Conservation (phyloP, 495 filamentous ascomycete species). For the Aspergillus saccharolyticus region DNA sequence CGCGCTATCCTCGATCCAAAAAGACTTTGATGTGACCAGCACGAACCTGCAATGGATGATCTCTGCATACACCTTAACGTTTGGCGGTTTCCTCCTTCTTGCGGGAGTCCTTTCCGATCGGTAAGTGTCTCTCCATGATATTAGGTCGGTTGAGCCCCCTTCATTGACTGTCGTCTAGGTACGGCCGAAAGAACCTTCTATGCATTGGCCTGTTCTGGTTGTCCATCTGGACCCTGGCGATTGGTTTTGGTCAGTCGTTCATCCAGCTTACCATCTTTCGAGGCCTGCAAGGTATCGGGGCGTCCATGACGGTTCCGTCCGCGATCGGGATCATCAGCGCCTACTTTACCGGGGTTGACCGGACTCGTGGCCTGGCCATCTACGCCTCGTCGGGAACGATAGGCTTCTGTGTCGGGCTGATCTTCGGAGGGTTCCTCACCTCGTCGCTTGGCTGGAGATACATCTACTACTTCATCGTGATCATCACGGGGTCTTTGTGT, state of each 20-base stretch:
- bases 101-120: constrained; percentile 34
- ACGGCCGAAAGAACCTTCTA: constrained; percentile 32
- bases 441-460: constrained; percentile 36
- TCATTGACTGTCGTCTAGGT: constrained; percentile 16
- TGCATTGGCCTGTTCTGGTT: constrained; percentile 32
- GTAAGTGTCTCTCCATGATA: constrained; percentile 14
- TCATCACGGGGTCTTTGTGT: constrained; percentile 27
- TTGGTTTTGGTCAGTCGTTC: constrained; percentile 34
- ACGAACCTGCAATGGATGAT: constrained; percentile 40
- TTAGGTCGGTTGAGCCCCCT: not conserved
- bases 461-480: constrained; percentile 33
- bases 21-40: constrained; percentile 30
- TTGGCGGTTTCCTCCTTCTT: constrained; percentile 33
- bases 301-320: constrained; percentile 33
- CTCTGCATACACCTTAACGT: constrained; percentile 34
- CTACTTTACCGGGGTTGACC: constrained; percentile 33
- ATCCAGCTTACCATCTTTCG: constrained; percentile 34
- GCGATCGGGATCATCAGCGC: constrained; percentile 38
- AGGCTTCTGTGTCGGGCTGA: constrained; percentile 34
- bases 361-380: constrained; percentile 31
- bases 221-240: constrained; percentile 32
- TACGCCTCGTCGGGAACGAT: constrained; percentile 35
- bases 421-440: constrained; percentile 35
- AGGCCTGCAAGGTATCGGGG: constrained; percentile 34
- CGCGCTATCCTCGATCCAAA: constrained; percentile 32